A percentile compares a stretch with the other conserved stretches of the same genome.
phyloP scores from a whole-genome alignment of 257 asterid species.

The Verbena officinalis region DNA sequence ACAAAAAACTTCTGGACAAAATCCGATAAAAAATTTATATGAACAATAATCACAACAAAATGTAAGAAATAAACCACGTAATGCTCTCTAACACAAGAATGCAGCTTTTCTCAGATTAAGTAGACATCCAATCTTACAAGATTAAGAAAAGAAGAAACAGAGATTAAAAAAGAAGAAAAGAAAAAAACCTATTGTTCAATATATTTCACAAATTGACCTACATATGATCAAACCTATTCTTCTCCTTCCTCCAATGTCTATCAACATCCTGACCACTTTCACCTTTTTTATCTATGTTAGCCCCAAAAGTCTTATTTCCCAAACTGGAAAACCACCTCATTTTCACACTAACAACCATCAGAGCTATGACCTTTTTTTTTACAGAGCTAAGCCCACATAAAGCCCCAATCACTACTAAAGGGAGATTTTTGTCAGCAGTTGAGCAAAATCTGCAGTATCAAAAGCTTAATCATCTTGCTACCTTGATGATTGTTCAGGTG shows the following conservation, averaged over 20 bases:
- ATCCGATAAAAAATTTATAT: no score
- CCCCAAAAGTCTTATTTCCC: neutral
- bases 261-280: conserved; percentile 4
- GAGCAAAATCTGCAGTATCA: neutral
- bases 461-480: neutral
- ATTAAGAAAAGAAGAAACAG: no score
- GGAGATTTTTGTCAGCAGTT: conserved; percentile 1
- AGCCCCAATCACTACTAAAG: conserved; percentile 28
- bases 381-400: conserved; percentile 12
- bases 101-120: no score
- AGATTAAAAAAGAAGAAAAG: no score
- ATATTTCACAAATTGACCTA: neutral
- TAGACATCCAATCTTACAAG: no score
- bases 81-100: no score
- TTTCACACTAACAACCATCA: no score
- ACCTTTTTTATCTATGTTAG: neutral
- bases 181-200: neutral
- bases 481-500: conserved; percentile 42
- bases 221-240: conserved; percentile 13
- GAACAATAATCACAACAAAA: no score
- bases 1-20: no score
- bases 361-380: conserved; percentile 5
- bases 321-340: conserved; percentile 27
- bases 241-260: conserved; percentile 19
- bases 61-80: neutral